Evolutionary conservation across 1,284 basidiomycete species (phyloP), one percentile per base, ranked within the genome.

Genomic region (Neolentinus lepideus): DNA sequence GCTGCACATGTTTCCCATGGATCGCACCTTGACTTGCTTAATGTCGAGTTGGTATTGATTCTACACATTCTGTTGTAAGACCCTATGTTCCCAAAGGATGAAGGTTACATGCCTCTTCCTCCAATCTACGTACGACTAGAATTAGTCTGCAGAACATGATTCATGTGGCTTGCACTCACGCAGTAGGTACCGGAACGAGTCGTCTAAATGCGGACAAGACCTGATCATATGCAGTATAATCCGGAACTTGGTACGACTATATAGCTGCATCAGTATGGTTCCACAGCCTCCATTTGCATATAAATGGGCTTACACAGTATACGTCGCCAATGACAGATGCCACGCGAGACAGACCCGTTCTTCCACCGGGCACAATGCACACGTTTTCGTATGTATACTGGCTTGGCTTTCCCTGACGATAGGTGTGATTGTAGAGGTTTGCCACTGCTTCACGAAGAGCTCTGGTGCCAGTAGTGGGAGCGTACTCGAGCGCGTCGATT

Each of bases 371-470:
- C 4, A 94, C 92, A 62, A 94, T 92, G 65, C 92, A 93, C 11
- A 91, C 86, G 66, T 97, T 97, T 71, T 94, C 92, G 61, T 80
- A 86, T 0, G 92, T 94, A 69, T 97, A 97, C 63, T 94, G 79
- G 61, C 87, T 92, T 4, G 69, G 61, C 69, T 90, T 92, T 50
- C 83, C 88, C 63, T 89, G 72, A 27, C 94, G 83, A 68, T 95
- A 97, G 6, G 88, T 90, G 53, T 81, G 72, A 66, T 98, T 98
- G 76, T 98, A 97, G 54, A 94, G 70, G 59, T 91, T 72, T 8
- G 91, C 92, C 19, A 94, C 89, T 2, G 88, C 88, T 65, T 90
- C 83, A 31, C 88, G 79, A 38, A 90, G 45, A 24, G 53, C 31
- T 76, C 89, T 93, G 50, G 94, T 86, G 53, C 94, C 94, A 0